Evolutionary conservation across 2,329 filamentous ascomycete species (phyloP), one percentile per base, ranked within the genome.

Genomic region (Meredithiella fracta): DNA sequence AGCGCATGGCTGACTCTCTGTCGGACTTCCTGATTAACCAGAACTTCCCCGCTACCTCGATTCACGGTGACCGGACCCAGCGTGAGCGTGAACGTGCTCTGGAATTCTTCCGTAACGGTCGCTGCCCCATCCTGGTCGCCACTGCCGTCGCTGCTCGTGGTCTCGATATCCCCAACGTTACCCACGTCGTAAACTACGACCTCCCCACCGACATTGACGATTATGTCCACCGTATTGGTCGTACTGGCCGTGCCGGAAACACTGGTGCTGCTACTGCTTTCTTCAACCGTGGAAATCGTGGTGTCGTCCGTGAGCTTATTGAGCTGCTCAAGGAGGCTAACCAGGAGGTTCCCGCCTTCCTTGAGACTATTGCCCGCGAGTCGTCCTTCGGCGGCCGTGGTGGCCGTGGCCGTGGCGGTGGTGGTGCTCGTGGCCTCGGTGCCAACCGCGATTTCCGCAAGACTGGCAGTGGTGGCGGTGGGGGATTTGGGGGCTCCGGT

Each of bases 281-380:
- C 79, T 97, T 98, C 84, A 98, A 98, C 80, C 91, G 92, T 67
- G 91, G 91, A 67, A 98, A 98, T 78, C 88, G 92, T 65, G 92
- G 92, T 72, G 88, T 98, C 63, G 92, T 97, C 61, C 86, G 92
- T 63, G 92, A 97, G 65, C 82, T 98, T 60, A 80, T 98, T 64
- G 92, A 98, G n/a, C 82, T 98, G 26, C 80, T 98, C 63, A 97
- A 97, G 78, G 92, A 98, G 71, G 92, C 92, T 62, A 94, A 98
- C 75, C 92, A 98, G 71, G 92, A 98, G 66, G 80, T 97, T 60
- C 92, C 92, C 31, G 68, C 78, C 51, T 98, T 97, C 80, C 78
- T 98, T 59, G 92, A 98, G 78, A 94, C 86, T 66, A 95, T 98
- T 71, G 91, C 92, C 65, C 89, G 92, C 61, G 92, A 98, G 73